Evolutionary conservation across 2,329 filamentous ascomycete genomes (phyloP).

Genomic region (Paecilomyces sp.): DNA sequence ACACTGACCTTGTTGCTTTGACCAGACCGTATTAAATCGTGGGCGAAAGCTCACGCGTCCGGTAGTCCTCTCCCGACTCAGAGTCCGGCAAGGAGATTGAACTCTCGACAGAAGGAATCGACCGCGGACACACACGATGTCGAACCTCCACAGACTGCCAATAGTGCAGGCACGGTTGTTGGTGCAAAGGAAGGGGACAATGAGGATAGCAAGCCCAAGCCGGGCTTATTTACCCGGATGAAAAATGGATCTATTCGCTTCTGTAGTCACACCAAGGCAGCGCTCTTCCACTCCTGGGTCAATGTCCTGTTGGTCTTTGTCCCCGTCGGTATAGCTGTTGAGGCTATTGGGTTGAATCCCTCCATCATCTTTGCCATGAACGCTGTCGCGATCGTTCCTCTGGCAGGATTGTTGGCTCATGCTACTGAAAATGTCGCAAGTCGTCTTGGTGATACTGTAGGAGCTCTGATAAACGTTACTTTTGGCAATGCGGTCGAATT

Average conservation of each 20-base stretch:
- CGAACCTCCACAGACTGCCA: background rate
- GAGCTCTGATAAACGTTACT: slow-evolving; percentile 67
- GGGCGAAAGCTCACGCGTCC: background rate
- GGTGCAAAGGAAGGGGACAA: background rate
- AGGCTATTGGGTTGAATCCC: slow-evolving; percentile 41
- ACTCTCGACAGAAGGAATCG: background rate
- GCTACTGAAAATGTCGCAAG: slow-evolving; percentile 69
- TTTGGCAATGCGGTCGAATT: slow-evolving; percentile 75
- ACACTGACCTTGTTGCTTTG: background rate
- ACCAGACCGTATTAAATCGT: background rate
- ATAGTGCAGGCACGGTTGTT: background rate
- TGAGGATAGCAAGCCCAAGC: background rate
- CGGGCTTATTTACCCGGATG: slow-evolving; percentile 12
- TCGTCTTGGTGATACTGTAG: slow-evolving; percentile 65
- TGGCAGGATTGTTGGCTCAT: slow-evolving; percentile 64
- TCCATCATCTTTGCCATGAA: slow-evolving; percentile 67
- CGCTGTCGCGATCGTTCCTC: slow-evolving; percentile 65
- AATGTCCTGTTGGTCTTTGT: slow-evolving; percentile 38
- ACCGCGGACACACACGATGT: background rate
- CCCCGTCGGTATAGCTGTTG: slow-evolving; percentile 31
- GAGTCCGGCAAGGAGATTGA: background rate
- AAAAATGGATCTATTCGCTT: slow-evolving; percentile 25
- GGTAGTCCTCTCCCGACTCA: background rate
- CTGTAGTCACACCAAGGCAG: slow-evolving; percentile 24
- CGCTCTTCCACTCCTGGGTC: slow-evolving; percentile 34